Conservation (phyloP, 768 basidiomycete species). For the Boletellus sp. region DNA sequence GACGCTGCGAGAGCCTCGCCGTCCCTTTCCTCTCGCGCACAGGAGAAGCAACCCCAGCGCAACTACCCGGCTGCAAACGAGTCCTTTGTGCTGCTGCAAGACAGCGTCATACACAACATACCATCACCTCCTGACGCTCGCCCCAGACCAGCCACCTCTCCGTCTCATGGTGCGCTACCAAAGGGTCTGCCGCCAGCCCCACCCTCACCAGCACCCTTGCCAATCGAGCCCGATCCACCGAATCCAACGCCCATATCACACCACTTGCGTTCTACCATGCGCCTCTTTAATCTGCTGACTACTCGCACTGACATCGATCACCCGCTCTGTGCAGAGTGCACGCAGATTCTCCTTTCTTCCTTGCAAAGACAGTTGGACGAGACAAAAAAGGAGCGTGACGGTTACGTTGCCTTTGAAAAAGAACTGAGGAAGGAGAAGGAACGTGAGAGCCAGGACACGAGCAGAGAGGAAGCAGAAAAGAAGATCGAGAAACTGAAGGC, state of each 20-base stretch:
- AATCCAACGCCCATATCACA: slow-evolving; percentile 75
- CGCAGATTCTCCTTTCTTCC: slow-evolving; percentile 70
- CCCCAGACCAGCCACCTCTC: slow-evolving; percentile 41
- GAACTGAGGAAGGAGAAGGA: slow-evolving; percentile 82
- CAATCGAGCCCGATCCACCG: slow-evolving; percentile 49
- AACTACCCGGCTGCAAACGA: slow-evolving; percentile 63
- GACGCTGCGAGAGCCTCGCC: slow-evolving; percentile 31
- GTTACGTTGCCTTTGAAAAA: slow-evolving; percentile 90
- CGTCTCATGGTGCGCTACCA: slow-evolving; percentile 31
- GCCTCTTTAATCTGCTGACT: slow-evolving; percentile 73
- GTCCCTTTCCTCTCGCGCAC: slow-evolving; percentile 51
- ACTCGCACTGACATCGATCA: slow-evolving; percentile 82
- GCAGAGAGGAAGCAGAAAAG: slow-evolving; percentile 62
- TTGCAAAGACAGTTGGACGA: slow-evolving; percentile 84
- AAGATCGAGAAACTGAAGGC: slow-evolving; percentile 68
- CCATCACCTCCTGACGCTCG: slow-evolving; percentile 48
- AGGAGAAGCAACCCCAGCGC: slow-evolving; percentile 59
- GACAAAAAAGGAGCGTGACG: slow-evolving; percentile 86
- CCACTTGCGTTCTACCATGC: slow-evolving; percentile 70
- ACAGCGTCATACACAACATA: slow-evolving; percentile 71
- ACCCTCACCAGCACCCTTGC: slow-evolving; percentile 29
- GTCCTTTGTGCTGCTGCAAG: slow-evolving; percentile 88
- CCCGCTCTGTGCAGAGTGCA: slow-evolving; percentile 94
- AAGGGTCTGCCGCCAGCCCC: slow-evolving; percentile 25
- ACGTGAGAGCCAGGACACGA: slow-evolving; percentile 56